These are phyloP conservation scores for Nicotiana tabacum DNA, from an alignment of 257 asterid genomes.

Conservation along the genomic window DNA sequence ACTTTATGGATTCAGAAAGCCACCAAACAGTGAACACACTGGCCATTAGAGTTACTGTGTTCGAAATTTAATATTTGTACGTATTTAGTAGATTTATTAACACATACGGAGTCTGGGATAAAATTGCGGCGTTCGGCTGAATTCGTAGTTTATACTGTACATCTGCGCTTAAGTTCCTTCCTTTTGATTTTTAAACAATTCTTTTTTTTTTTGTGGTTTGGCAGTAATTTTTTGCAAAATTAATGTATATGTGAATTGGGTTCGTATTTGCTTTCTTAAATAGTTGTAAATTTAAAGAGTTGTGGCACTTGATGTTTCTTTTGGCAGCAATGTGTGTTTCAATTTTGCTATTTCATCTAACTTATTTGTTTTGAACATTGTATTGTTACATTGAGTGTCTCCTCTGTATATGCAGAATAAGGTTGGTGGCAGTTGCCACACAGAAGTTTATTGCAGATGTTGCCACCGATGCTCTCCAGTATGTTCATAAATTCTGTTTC, in stretches of 20 bases:
- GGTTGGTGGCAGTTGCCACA: conserved; percentile 98
- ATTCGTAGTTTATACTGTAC: no score
- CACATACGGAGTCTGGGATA: no score
- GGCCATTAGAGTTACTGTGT: no score
- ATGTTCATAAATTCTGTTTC: conserved; percentile 25
- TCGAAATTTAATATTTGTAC: no score
- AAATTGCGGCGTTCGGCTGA: no score
- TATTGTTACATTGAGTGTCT: conserved; percentile 81
- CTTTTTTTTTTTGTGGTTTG: background rate
- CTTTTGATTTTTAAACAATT: background rate
- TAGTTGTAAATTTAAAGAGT: background rate
- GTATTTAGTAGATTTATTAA: no score
- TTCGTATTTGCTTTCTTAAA: background rate
- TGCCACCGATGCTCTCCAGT: conserved; percentile 98
- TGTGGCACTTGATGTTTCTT: background rate
- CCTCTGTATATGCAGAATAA: conserved; percentile 56
- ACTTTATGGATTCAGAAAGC: no score
- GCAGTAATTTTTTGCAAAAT: background rate
- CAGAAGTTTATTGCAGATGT: conserved; percentile 97
- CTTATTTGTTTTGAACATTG: conserved; percentile 62
- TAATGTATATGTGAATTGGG: background rate
- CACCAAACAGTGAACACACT: no score
- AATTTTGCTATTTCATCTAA: background rate
- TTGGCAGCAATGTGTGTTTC: background rate
- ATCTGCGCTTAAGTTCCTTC: background rate